Evolutionary conservation across 2,329 filamentous ascomycete genomes (phyloP).

Genomic region (Aureobasidium namibiae): DNA sequence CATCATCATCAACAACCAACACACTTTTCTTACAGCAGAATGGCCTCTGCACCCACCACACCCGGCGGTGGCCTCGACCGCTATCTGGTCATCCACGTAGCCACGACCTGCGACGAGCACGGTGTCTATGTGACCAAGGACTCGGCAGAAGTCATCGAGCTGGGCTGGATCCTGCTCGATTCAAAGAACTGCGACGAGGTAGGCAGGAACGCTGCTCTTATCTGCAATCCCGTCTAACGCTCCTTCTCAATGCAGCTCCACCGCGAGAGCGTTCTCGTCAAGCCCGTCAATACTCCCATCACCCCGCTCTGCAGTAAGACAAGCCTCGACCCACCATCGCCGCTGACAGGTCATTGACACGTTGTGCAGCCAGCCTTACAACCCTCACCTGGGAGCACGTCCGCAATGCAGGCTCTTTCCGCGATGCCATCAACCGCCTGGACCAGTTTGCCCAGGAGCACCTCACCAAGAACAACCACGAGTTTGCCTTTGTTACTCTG

Average conservation of each 20-base stretch:
- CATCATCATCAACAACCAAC: not conserved
- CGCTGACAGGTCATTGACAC: slow-evolving; percentile 22
- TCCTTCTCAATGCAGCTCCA: slow-evolving; percentile 57
- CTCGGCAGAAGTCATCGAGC: slow-evolving; percentile 97
- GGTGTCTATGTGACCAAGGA: slow-evolving; percentile 99
- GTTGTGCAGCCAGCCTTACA: slow-evolving; percentile 73
- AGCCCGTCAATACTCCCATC: slow-evolving; percentile 97
- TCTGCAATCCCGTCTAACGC: slow-evolving; percentile 7
- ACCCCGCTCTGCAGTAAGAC: slow-evolving; percentile 96
- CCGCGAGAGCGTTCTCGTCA: slow-evolving; percentile 92
- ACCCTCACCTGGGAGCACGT: slow-evolving; percentile 99
- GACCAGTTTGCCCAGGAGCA: slow-evolving; percentile 90
- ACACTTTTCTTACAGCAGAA: slow-evolving; percentile 1
- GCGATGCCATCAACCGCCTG: slow-evolving; percentile 92
- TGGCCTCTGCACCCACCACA: slow-evolving; percentile 4
- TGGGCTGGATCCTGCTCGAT: slow-evolving; percentile 95
- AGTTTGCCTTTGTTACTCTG: slow-evolving; percentile 96
- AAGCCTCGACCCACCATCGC: not conserved
- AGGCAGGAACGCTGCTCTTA: not conserved
- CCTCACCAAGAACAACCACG: slow-evolving; percentile 79
- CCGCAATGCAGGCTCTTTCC: slow-evolving; percentile 91
- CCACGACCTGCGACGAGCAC: slow-evolving; percentile 97
- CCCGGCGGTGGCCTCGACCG: slow-evolving; percentile 55
- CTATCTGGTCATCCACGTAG: slow-evolving; percentile 96
- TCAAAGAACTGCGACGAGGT: slow-evolving; percentile 90